phyloP scores from a whole-genome alignment of 257 asterid genomes.

The Ballota nigra region DNA sequence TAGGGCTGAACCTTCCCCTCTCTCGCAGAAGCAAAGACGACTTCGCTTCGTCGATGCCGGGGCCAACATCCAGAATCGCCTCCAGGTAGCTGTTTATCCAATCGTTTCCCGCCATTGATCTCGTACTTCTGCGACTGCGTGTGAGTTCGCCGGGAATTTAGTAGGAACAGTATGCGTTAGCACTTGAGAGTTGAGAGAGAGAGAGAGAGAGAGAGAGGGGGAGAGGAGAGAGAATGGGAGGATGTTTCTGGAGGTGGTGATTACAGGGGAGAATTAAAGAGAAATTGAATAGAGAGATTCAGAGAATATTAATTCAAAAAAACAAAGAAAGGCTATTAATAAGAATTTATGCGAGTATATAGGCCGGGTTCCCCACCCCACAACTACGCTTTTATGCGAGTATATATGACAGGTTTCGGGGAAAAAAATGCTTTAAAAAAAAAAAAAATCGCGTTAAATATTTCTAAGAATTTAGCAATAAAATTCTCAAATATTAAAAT shows the following conservation, averaged over 20 bases:
- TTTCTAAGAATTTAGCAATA: neutral
- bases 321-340: too few species aligned
- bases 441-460: too few species aligned
- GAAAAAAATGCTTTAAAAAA: too few species aligned
- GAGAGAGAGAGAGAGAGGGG: neutral
- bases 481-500: neutral
- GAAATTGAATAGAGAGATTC: constrained; percentile 13
- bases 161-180: neutral
- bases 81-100: constrained; percentile 93
- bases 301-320: neutral
- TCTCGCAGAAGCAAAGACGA: constrained; percentile 80
- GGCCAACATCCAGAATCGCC: constrained; percentile 91
- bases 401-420: neutral
- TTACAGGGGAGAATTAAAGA: neutral
- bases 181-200: neutral
- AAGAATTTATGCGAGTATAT: neutral
- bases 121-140: neutral
- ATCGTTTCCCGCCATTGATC: constrained; percentile 87
- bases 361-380: neutral
- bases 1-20: constrained; percentile 92
- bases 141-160: neutral
- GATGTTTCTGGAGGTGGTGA: constrained; percentile 30
- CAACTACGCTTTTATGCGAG: neutral
- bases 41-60: constrained; percentile 68
- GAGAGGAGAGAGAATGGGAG: neutral